Percentiles rank a stretch among this genome's conserved stretches.
These are phyloP conservation scores for Aspergillus hancockii DNA, from an alignment of 495 filamentous ascomycete species.

Conservation along the genomic window DNA sequence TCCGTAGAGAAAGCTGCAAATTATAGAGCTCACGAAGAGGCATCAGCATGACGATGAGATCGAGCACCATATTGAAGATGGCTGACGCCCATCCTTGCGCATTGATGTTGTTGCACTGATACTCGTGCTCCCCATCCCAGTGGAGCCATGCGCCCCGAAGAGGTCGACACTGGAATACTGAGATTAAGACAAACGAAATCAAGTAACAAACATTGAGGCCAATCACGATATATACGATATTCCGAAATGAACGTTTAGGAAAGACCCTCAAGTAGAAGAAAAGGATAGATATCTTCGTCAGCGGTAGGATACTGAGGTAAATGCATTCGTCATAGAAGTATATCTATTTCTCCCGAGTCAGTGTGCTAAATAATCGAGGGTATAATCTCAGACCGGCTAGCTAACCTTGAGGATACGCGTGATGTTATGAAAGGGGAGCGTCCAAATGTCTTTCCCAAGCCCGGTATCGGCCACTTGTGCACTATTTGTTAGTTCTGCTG, in stretches of 20 bases:
- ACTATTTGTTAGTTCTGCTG: conserved; percentile 1
- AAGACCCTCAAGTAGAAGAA: conserved; percentile 47
- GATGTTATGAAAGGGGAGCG: conserved; percentile 46
- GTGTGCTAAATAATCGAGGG: conserved; percentile 5
- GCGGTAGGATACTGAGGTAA: conserved; percentile 35
- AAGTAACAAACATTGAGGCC: conserved; percentile 39
- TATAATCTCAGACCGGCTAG: not conserved
- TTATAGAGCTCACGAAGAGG: conserved; percentile 34
- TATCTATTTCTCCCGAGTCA: conserved; percentile 14
- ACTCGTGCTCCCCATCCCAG: conserved; percentile 40
- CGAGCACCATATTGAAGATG: conserved; percentile 4
- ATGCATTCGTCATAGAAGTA: conserved; percentile 36
- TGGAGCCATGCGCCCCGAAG: conserved; percentile 40
- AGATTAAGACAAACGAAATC: conserved; percentile 39
- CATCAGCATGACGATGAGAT: conserved; percentile 25
- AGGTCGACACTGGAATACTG: conserved; percentile 45
- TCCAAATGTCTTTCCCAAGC: conserved; percentile 49
- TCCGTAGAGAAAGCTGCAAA: conserved; percentile 30
- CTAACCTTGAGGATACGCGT: conserved; percentile 37
- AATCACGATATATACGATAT: conserved; percentile 33
- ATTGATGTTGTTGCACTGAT: conserved; percentile 44
- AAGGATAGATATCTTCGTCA: conserved; percentile 42
- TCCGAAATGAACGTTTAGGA: conserved; percentile 33
- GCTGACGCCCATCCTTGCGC: conserved; percentile 42
- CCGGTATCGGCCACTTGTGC: conserved; percentile 40